Evolutionary conservation across 805 yeast species (phyloP).

Genomic region (Tetrapisispora fleetii): DNA sequence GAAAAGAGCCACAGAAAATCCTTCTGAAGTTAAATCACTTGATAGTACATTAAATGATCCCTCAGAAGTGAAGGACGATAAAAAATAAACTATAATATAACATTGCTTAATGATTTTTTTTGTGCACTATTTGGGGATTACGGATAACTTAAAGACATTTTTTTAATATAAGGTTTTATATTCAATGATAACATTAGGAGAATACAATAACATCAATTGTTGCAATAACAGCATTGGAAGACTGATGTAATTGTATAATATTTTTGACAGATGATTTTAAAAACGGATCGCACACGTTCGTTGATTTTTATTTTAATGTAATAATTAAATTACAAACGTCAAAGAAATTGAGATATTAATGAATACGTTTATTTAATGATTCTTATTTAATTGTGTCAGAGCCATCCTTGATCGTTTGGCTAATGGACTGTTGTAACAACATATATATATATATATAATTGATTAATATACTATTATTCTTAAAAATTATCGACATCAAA

Average conservation of each 20-base stretch:
- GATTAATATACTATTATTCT: neutral
- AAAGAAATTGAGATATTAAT: neutral
- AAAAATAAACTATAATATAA: neutral
- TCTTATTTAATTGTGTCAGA: neutral
- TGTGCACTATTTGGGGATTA: neutral
- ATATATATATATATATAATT: neutral
- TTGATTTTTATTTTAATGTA: neutral
- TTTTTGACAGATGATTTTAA: too few species aligned
- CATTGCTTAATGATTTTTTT: neutral
- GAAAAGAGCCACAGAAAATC: constrained; percentile 23
- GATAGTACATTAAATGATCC: neutral
- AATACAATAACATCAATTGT: neutral
- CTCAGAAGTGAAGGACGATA: neutral
- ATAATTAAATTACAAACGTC: neutral
- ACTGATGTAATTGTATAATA: too few species aligned
- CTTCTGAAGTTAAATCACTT: neutral
- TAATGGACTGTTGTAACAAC: constrained; percentile 1
- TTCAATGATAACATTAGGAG: neutral
- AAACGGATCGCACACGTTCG: neutral
- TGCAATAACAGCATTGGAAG: neutral
- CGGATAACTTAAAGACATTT: neutral
- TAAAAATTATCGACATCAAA: too few species aligned
- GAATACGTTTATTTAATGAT: neutral
- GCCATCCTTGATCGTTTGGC: neutral
- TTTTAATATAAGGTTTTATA: neutral